Percentiles rank a stretch among this genome's conserved stretches.
Evolutionary conservation across 2,329 filamentous ascomycete species (phyloP).

Genomic region (Ustulina deusta): DNA sequence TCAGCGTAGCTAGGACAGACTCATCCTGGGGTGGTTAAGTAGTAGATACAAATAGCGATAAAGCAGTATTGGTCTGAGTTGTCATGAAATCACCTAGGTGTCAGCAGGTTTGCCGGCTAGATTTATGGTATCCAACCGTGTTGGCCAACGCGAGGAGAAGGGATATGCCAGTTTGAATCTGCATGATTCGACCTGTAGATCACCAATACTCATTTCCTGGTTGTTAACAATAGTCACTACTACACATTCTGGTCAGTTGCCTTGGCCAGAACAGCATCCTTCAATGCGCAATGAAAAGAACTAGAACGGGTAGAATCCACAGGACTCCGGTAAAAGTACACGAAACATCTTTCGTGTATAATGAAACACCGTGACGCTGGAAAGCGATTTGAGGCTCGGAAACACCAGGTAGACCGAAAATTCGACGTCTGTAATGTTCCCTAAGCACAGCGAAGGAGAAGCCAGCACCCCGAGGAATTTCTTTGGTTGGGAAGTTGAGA

Average conservation of each 20-base stretch:
- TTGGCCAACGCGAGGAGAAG: neutral
- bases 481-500: constrained; percentile 22
- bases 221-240: neutral
- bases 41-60: no score
- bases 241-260: neutral
- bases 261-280: neutral
- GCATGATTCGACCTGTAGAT: no score
- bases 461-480: neutral
- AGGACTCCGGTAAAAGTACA: neutral
- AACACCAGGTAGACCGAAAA: neutral
- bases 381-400: neutral
- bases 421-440: neutral
- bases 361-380: neutral
- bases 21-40: no score
- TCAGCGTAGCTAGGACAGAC: no score
- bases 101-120: no score
- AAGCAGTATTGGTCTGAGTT: no score
- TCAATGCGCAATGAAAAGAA: neutral
- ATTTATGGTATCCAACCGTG: no score
- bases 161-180: no score
- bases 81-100: no score
- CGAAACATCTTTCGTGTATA: no score
- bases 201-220: no score
- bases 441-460: neutral
- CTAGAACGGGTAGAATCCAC: neutral